Conservation (phyloP, 805 yeast species). For the Metschnikowia kunwiensis region DNA sequence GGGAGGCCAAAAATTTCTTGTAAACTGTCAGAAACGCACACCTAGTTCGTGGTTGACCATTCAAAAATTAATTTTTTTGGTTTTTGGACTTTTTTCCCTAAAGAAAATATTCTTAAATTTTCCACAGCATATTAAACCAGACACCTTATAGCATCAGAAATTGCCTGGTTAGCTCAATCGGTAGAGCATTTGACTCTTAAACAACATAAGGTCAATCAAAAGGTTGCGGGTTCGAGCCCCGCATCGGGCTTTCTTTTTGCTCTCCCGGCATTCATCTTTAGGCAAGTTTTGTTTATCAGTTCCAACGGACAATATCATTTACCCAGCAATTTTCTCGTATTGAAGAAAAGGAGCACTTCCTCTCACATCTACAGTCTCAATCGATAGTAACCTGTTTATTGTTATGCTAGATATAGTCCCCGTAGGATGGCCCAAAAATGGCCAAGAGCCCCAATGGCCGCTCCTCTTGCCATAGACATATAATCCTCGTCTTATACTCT, state of each 20-base stretch:
- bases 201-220: conserved; percentile 21
- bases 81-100: too few relatives aligned
- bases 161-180: conserved; percentile 25
- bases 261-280: background rate
- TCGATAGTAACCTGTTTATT: background rate
- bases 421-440: conserved; percentile 14
- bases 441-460: conserved; percentile 17
- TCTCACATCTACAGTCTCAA: too few relatives aligned
- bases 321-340: too few relatives aligned
- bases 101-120: too few relatives aligned
- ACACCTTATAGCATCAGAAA: background rate
- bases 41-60: too few relatives aligned
- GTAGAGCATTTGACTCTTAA: conserved; percentile 26
- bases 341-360: too few relatives aligned
- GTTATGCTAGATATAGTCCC: background rate
- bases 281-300: background rate
- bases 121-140: too few relatives aligned
- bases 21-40: too few relatives aligned
- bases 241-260: conserved; percentile 22
- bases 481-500: conserved; percentile 12
- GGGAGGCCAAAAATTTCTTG: too few relatives aligned
- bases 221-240: conserved; percentile 27
- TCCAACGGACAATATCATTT: too few relatives aligned
- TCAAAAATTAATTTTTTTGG: too few relatives aligned
- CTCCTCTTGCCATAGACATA: conserved; percentile 17